phyloP scores from a whole-genome alignment of 2,329 filamentous ascomycete species.

The Pseudogymnoascus sp. region DNA sequence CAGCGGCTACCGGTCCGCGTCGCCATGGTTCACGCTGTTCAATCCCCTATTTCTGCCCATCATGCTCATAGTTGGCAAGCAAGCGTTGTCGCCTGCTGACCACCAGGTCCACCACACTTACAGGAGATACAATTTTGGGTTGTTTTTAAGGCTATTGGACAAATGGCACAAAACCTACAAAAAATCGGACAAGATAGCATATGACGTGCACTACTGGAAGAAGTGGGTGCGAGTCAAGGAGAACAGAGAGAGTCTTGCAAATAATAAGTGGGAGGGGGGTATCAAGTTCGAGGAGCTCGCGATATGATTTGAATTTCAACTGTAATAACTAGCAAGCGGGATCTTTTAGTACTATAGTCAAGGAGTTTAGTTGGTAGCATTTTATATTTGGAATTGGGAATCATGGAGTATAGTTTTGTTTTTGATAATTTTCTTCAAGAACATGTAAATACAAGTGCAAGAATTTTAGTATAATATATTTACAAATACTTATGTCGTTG shows the following conservation, averaged over 20 bases:
- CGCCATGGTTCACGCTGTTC: background rate
- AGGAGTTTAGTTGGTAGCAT: background rate
- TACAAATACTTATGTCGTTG: too few species aligned
- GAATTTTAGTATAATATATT: too few species aligned
- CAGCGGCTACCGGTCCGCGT: background rate
- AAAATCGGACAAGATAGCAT: background rate
- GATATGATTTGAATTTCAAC: background rate
- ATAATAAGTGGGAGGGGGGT: background rate
- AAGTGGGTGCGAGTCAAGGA: background rate
- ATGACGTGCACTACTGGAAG: constrained; percentile 2
- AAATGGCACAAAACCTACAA: background rate
- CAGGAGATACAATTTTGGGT: background rate
- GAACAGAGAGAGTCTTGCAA: background rate
- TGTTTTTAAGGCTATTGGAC: background rate
- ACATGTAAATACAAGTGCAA: background rate
- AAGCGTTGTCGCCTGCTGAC: background rate
- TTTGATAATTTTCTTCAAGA: too few species aligned
- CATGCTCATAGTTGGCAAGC: background rate
- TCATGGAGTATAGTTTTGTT: too few species aligned
- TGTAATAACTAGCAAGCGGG: background rate
- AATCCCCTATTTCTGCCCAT: background rate
- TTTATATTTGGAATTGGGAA: background rate
- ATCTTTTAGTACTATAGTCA: background rate
- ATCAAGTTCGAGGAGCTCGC: background rate
- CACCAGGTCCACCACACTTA: background rate